Conservation (phyloP, 129 eudicot genomes). For the Escallonia rubra region DNA sequence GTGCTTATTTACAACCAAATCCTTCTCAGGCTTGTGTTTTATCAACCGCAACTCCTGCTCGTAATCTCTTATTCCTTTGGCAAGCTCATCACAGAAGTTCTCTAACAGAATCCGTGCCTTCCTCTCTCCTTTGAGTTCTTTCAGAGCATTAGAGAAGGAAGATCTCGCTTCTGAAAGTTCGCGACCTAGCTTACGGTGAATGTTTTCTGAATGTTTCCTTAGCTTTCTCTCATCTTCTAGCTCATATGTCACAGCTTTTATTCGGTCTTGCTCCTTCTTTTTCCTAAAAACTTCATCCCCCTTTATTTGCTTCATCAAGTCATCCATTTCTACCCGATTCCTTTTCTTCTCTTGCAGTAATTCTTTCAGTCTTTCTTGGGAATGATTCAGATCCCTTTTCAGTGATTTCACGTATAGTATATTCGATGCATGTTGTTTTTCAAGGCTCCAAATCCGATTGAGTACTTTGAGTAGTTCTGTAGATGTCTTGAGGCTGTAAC, state of each 20-base stretch:
- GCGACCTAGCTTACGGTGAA: constrained; percentile 47
- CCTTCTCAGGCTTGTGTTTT: constrained; percentile 38
- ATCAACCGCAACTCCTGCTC: constrained; percentile 52
- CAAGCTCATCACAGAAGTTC: constrained; percentile 82
- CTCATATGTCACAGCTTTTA: constrained; percentile 40
- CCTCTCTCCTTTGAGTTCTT: constrained; percentile 49
- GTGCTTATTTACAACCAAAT: constrained; percentile 15
- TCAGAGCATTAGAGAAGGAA: constrained; percentile 29
- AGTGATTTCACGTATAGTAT: constrained; percentile 39
- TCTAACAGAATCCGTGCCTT: constrained; percentile 66
- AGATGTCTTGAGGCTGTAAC: constrained; percentile 52
- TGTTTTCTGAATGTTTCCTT: constrained; percentile 43
- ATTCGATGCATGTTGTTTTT: constrained; percentile 58
- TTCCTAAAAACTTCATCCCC: neutral
- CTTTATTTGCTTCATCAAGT: neutral
- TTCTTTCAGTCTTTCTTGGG: constrained; percentile 36
- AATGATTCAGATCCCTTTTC: constrained; percentile 41
- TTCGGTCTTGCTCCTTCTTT: constrained; percentile 27
- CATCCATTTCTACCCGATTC: constrained; percentile 33
- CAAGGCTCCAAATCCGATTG: constrained; percentile 71
- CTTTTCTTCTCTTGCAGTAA: constrained; percentile 49
- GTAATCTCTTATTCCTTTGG: constrained; percentile 65
- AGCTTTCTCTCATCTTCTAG: constrained; percentile 38
- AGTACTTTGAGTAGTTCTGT: constrained; percentile 62
- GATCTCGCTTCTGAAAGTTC: constrained; percentile 49